Conservation (phyloP, 257 asterid species). For the Paraleonurus japonicus region DNA sequence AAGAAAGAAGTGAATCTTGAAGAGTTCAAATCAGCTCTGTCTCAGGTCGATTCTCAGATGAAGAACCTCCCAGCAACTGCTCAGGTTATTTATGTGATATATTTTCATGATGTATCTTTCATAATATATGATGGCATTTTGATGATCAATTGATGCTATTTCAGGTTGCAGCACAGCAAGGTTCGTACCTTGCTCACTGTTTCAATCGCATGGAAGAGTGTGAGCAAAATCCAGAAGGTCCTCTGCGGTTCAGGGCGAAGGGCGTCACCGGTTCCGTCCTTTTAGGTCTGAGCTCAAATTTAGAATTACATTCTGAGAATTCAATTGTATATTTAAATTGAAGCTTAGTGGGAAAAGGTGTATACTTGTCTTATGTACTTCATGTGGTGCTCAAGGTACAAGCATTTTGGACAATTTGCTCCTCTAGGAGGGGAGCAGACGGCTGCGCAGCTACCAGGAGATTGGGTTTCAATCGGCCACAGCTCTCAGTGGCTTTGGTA, state of each 20-base stretch:
- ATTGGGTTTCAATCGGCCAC: slow-evolving; percentile 96
- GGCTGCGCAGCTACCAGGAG: slow-evolving; percentile 98
- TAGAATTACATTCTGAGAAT: background rate
- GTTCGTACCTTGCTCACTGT: slow-evolving; percentile 89
- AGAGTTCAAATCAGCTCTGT: slow-evolving; percentile 83
- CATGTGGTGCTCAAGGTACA: slow-evolving; percentile 52
- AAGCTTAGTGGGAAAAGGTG: background rate
- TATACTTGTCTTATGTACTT: background rate
- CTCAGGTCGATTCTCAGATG: slow-evolving; percentile 87
- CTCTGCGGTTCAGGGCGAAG: slow-evolving; percentile 90
- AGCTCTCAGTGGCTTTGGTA: slow-evolving; percentile 99
- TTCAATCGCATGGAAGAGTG: slow-evolving; percentile 91
- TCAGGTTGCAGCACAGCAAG: slow-evolving; percentile 92
- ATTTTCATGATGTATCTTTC: background rate
- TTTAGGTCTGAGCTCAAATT: slow-evolving; percentile 58
- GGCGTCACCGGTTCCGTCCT: slow-evolving; percentile 91
- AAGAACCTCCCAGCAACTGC: slow-evolving; percentile 99
- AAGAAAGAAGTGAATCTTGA: slow-evolving; percentile 82
- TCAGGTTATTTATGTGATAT: slow-evolving; percentile 30
- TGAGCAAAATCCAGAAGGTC: slow-evolving; percentile 90
- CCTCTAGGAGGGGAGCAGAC: slow-evolving; percentile 98
- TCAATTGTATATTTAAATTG: background rate
- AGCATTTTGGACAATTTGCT: slow-evolving; percentile 96
- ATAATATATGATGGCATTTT: background rate
- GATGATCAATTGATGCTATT: background rate